Evolutionary conservation across 2,329 filamentous ascomycete genomes (phyloP).

Genomic region (Celoporthe dispersa): DNA sequence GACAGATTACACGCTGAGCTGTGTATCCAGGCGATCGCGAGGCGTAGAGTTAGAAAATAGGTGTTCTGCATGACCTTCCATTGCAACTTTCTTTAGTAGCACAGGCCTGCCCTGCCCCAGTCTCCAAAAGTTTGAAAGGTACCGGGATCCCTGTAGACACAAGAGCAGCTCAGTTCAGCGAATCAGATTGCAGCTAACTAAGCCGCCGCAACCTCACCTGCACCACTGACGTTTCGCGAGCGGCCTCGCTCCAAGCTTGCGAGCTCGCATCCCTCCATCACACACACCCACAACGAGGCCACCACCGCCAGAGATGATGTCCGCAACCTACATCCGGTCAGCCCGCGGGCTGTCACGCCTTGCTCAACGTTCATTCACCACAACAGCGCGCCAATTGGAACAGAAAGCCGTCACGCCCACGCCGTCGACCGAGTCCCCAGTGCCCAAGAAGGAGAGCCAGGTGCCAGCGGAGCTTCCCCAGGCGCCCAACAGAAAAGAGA

Average conservation of each 20-base stretch:
- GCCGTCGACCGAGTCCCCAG: conserved; percentile 47
- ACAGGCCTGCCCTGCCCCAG: background rate
- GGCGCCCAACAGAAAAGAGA: conserved; percentile 80
- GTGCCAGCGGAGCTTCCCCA: conserved; percentile 63
- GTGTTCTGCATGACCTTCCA: background rate
- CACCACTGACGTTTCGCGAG: conserved; percentile 10
- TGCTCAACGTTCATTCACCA: conserved; percentile 52
- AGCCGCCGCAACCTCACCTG: conserved; percentile 10
- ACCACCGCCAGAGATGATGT: conserved; percentile 48
- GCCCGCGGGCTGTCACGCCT: conserved; percentile 49
- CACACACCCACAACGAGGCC: conserved; percentile 20
- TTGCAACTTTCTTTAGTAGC: background rate
- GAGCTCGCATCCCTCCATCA: conserved; percentile 10
- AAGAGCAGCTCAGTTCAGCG: background rate
- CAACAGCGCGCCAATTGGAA: conserved; percentile 53
- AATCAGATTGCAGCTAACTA: conserved; percentile 16
- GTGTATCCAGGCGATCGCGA: background rate
- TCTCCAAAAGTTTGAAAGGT: conserved; percentile 6
- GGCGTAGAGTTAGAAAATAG: background rate
- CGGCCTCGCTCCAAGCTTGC: conserved; percentile 26
- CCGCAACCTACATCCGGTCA: conserved; percentile 45
- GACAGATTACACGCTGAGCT: background rate
- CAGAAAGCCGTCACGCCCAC: conserved; percentile 43
- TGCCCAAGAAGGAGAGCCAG: conserved; percentile 49
- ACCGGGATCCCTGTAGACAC: background rate